A percentile compares a stretch with the other conserved stretches of the same genome.
Conservation (phyloP, 1,139 yeast genomes). For the Geotrichum phurueaensis region DNA sequence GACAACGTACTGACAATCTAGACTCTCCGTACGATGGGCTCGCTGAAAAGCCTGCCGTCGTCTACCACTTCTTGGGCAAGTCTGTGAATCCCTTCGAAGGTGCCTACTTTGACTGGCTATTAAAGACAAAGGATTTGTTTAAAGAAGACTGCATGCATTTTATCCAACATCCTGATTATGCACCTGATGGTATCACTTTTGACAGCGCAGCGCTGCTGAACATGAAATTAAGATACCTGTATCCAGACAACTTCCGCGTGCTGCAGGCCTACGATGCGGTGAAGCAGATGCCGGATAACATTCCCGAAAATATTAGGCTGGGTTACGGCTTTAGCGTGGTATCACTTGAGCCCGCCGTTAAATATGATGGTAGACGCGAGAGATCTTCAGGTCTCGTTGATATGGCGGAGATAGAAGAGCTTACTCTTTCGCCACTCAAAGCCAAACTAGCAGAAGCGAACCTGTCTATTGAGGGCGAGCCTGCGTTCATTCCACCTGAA, state of each 20-base stretch:
- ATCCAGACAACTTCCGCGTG: conserved; percentile 48
- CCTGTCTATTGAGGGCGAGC: conserved; percentile 1
- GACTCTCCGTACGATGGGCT: conserved; percentile 8
- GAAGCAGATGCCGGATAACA: conserved; percentile 18
- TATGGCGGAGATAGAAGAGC: conserved; percentile 12
- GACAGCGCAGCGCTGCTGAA: conserved; percentile 50
- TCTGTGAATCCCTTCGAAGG: conserved; percentile 47
- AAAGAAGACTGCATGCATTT: conserved; percentile 52
- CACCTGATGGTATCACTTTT: conserved; percentile 57
- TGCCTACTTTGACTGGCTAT: conserved; percentile 40
- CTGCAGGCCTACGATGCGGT: conserved; percentile 36
- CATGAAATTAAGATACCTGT: conserved; percentile 52
- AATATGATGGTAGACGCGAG: conserved; percentile 15
- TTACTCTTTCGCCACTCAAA: conserved; percentile 4
- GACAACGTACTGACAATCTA: conserved; percentile 5
- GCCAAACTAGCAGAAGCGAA: conserved; percentile 2
- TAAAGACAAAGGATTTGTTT: conserved; percentile 38
- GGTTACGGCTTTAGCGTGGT: conserved; percentile 2
- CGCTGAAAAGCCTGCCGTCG: conserved; percentile 27
- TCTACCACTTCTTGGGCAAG: conserved; percentile 73
- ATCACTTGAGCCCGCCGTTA: conserved; percentile 23
- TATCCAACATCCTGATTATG: conserved; percentile 60
- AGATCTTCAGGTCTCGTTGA: conserved; percentile 17
- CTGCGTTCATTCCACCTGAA: conserved; percentile 3
- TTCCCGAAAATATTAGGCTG: conserved; percentile 10